Evolutionary conservation across 441 rosid genomes (phyloP).

Genomic region (Breynia disticha): DNA sequence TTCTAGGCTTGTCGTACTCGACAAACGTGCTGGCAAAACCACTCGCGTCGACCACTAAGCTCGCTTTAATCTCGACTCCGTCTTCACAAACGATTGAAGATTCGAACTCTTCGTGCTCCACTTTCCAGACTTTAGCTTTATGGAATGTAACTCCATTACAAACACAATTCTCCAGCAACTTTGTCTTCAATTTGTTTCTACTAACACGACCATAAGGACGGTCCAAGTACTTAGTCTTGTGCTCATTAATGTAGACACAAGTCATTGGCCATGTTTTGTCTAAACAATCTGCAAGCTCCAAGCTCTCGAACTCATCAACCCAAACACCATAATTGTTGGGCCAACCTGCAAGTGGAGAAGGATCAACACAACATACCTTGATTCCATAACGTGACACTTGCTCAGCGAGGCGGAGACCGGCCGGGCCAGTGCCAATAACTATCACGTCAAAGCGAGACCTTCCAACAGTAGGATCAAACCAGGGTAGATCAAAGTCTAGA

Average conservation of each 20-base stretch:
- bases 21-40: constrained; percentile 40
- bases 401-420: constrained; percentile 60
- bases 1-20: constrained; percentile 43
- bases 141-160: constrained; percentile 40
- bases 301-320: constrained; percentile 61
- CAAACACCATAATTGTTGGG: constrained; percentile 63
- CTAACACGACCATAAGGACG: constrained; percentile 55
- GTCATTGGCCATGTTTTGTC: constrained; percentile 55
- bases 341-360: constrained; percentile 56
- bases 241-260: constrained; percentile 35
- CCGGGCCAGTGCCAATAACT: constrained; percentile 56
- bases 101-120: constrained; percentile 46
- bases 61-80: constrained; percentile 42
- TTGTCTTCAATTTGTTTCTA: constrained; percentile 35
- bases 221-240: constrained; percentile 38
- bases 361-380: constrained; percentile 62
- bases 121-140: constrained; percentile 48
- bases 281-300: constrained; percentile 44
- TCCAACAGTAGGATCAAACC: constrained; percentile 24
- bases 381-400: constrained; percentile 43
- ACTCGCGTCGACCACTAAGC: constrained; percentile 50
- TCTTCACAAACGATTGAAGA: constrained; percentile 40
- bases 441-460: constrained; percentile 32
- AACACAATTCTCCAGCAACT: constrained; percentile 39
- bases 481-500: constrained; percentile 32